Conservation (phyloP, 257 asterid genomes). For the Paraleonurus japonicus region DNA sequence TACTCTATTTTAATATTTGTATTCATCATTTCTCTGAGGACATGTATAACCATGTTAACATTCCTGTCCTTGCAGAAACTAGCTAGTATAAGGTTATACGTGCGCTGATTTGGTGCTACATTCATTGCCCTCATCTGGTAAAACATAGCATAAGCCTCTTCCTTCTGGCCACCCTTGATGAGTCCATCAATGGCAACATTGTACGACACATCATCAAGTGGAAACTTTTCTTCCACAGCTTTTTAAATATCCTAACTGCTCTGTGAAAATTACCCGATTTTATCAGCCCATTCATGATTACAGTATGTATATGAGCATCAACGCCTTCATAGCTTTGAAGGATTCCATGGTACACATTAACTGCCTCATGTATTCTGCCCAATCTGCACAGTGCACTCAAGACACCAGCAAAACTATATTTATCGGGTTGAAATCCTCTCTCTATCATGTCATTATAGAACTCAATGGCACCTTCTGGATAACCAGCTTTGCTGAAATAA, state of each 20-base stretch:
- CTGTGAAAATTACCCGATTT: slow-evolving; percentile 45
- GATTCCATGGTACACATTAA: slow-evolving; percentile 58
- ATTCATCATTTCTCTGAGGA: slow-evolving; percentile 54
- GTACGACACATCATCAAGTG: slow-evolving; percentile 61
- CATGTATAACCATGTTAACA: slow-evolving; percentile 34
- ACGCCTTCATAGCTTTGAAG: slow-evolving; percentile 31
- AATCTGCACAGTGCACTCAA: slow-evolving; percentile 52
- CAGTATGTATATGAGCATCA: slow-evolving; percentile 61
- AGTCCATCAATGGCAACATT: slow-evolving; percentile 55
- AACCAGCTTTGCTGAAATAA: slow-evolving; percentile 68
- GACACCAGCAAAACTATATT: slow-evolving; percentile 63
- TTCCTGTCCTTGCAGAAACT: slow-evolving; percentile 49
- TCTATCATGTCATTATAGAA: slow-evolving; percentile 69
- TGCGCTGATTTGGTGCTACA: slow-evolving; percentile 41
- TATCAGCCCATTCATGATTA: slow-evolving; percentile 54
- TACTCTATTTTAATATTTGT: slow-evolving; percentile 5
- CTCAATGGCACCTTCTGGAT: slow-evolving; percentile 62
- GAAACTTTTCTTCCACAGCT: slow-evolving; percentile 43
- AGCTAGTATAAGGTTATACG: slow-evolving; percentile 51
- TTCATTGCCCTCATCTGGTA: slow-evolving; percentile 54
- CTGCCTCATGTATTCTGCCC: slow-evolving; percentile 60
- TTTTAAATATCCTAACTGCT: slow-evolving; percentile 41
- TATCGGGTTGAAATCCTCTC: slow-evolving; percentile 63
- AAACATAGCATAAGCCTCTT: slow-evolving; percentile 56
- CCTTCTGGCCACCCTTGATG: slow-evolving; percentile 38